Evolutionary conservation across 371 early-diverging fungal genomes (phyloP).

Genomic region (Circinella minor): DNA sequence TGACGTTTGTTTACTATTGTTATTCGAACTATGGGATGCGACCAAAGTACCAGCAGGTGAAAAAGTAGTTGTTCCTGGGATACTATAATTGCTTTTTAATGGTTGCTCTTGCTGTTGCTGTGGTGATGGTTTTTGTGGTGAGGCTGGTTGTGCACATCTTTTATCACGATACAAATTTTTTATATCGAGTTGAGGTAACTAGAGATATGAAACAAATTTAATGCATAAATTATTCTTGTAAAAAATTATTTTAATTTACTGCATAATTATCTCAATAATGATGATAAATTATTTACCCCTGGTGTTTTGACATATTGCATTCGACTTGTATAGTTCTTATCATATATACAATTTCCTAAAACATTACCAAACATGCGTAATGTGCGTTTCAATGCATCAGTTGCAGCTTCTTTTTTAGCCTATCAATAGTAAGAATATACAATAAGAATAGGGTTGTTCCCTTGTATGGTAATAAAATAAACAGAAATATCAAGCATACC

Average conservation of each 20-base stretch:
- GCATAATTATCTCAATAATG: background rate
- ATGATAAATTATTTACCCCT: conserved; percentile 24
- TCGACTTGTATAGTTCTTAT: conserved; percentile 80
- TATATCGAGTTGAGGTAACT: conserved; percentile 31
- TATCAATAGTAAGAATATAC: conserved; percentile 17
- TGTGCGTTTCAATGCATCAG: conserved; percentile 96
- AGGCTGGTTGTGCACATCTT: conserved; percentile 18
- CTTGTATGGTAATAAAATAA: no score
- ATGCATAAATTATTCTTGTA: no score
- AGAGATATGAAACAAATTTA: no score
- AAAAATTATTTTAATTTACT: no score
- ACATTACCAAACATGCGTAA: conserved; percentile 93
- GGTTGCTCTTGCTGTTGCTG: conserved; percentile 3
- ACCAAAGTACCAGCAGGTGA: no score
- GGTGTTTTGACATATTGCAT: conserved; percentile 47
- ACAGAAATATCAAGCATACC: conserved; percentile 31
- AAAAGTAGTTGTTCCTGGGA: no score
- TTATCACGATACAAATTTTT: conserved; percentile 32
- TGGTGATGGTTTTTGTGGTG: background rate
- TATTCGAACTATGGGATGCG: background rate
- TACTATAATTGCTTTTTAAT: background rate
- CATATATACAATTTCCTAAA: conserved; percentile 96
- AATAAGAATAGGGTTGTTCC: background rate
- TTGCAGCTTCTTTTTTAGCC: conserved; percentile 96
- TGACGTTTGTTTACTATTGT: background rate